These are phyloP conservation scores for Backusella circina DNA, from an alignment of 192 early-diverging fungal genomes.

Conservation along the genomic window DNA sequence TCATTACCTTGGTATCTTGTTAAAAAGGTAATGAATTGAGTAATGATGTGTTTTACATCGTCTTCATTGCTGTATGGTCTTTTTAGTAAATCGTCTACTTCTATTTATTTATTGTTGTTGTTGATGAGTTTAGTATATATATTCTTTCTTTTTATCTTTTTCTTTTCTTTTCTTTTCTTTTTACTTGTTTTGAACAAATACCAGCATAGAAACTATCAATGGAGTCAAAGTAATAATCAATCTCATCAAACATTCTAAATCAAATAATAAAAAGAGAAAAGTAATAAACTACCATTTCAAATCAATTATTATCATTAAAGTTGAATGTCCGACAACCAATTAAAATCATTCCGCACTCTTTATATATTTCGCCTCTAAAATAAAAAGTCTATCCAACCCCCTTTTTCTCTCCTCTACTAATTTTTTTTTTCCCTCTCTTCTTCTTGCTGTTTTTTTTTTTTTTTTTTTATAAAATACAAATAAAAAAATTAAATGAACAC, in stretches of 20 bases:
- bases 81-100: slow-evolving; percentile 29
- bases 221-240: slow-evolving; percentile 35
- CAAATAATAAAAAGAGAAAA: background rate
- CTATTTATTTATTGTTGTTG: slow-evolving; percentile 6
- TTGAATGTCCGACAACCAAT: background rate
- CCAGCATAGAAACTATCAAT: slow-evolving; percentile 31
- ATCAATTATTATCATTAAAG: background rate
- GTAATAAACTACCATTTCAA: background rate
- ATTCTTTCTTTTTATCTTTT: background rate
- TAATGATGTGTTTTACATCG: slow-evolving; percentile 17
- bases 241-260: slow-evolving; percentile 13
- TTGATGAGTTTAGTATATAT: no score
- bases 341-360: background rate
- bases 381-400: no score
- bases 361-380: background rate
- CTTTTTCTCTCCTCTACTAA: no score
- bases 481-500: background rate
- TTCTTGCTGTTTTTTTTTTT: slow-evolving; percentile 13
- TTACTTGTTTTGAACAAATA: slow-evolving; percentile 10
- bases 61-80: slow-evolving; percentile 11
- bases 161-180: background rate
- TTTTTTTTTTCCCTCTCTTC: no score
- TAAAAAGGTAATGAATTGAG: slow-evolving; percentile 24
- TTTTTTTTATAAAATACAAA: background rate
- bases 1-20: slow-evolving; percentile 34